Base-by-base conservation (phyloP, 306 rosid species). In the Hippophae rhamnoides region DNA sequence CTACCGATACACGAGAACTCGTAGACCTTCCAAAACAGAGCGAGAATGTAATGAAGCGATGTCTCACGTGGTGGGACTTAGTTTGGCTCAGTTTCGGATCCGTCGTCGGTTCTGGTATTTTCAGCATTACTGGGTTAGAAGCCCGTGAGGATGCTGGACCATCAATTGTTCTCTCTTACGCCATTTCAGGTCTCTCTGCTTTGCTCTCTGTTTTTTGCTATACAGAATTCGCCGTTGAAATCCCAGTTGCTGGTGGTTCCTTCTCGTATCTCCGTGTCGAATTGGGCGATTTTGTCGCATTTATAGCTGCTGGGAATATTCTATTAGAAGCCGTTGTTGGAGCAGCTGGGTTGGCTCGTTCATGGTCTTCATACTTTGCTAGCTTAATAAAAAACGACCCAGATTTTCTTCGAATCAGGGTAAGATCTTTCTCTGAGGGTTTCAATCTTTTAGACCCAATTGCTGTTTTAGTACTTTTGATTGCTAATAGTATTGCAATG, bases 121-220 rank as follows among this genome's bases (percentile, higher is more conserved):
- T 90, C 49, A 94, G 85, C 0, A 85, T 90, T 52, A 90, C 98
- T 1, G 98, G 98, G 1, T 80, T 75, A 0, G 97, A 90, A 69
- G 89, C 97, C 0, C 45, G 0, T 2, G 0, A 13, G 0, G 31
- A 18, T 2, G 94, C 82, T 1, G 95, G 97, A 31, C 95, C 97
- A 0, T 95, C 97, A 1, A 90, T 90, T 3, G 85, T 87, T 23
- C 40, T 87, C 46, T 87, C 97, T 0, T 90, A 72, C 69, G 88
- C 65, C 13, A 69, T 90, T 12, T 90, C 95, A 0, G 96, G 97
- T 5, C 2, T 83, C 65, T 90, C 97, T 7, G 95, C 97, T 62
- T 53, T 90, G 87, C 81, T 90, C 11, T 90, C 97, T 2, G 97
- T 87, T 13, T 90, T 90, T 67, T 90, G 97, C 31, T 90, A 90